Conservation (phyloP, 257 asterid genomes). For the Nicotiana obtusifolia region DNA sequence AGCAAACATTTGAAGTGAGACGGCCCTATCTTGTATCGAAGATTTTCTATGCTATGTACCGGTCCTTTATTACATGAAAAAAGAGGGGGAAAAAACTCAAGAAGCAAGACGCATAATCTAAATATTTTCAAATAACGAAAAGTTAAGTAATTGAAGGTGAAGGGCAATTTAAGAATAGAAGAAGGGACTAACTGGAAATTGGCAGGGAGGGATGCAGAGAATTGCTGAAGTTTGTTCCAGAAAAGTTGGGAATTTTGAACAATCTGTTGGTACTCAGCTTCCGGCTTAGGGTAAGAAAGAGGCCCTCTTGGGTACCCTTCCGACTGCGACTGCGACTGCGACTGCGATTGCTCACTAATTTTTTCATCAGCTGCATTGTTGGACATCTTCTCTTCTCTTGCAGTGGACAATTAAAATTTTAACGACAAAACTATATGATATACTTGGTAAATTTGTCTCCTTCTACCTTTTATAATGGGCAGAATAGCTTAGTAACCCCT, state of each 20-base stretch:
- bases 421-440: not conserved
- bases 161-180: not conserved
- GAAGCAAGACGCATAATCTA: not conserved
- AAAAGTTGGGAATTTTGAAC: slow-evolving; percentile 59
- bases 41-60: too few species aligned
- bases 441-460: too few species aligned
- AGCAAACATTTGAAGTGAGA: not conserved
- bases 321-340: not conserved
- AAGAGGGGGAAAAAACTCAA: not conserved
- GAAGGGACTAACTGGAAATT: slow-evolving; percentile 37
- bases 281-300: slow-evolving; percentile 62
- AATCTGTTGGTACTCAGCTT: slow-evolving; percentile 73
- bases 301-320: not conserved
- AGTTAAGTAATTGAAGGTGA: not conserved
- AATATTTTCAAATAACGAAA: not conserved
- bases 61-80: too few species aligned
- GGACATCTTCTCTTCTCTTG: not conserved
- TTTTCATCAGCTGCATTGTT: not conserved
- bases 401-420: not conserved
- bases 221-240: slow-evolving; percentile 57
- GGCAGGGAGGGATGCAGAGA: slow-evolving; percentile 45
- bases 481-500: too few species aligned
- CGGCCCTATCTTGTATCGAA: not conserved
- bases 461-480: too few species aligned
- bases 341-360: not conserved